A percentile compares a stretch with the other conserved stretches of the same genome.
Evolutionary conservation across 345 rosid species (phyloP).

Genomic region (Nasturtium officinale): DNA sequence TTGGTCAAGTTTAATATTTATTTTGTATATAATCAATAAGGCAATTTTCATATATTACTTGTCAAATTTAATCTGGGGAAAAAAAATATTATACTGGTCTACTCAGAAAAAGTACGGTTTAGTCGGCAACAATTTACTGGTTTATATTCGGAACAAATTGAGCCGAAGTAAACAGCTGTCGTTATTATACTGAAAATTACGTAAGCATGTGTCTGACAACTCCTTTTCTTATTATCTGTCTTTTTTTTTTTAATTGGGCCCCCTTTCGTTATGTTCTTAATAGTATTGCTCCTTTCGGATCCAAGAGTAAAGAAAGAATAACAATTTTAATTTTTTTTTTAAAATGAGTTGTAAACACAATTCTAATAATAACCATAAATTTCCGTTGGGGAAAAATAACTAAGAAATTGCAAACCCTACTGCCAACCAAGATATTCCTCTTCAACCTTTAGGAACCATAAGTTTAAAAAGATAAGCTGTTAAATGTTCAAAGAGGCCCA

Average conservation of each 20-base stretch:
- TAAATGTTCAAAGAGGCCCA: neutral
- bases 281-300: neutral
- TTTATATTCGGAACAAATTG: neutral
- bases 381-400: neutral
- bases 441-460: neutral
- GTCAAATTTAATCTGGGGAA: neutral
- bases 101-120: neutral
- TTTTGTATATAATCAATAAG: too few relatives aligned
- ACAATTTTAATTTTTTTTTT: neutral
- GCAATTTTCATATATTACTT: neutral
- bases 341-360: neutral
- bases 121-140: neutral
- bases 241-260: slow-evolving; percentile 8
- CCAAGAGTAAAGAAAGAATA: neutral
- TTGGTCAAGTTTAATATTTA: neutral
- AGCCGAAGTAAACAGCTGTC: slow-evolving; percentile 37
- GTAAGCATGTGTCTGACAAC: slow-evolving; percentile 43
- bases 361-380: neutral
- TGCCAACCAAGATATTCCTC: neutral
- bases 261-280: neutral
- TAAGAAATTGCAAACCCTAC: neutral
- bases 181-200: slow-evolving; percentile 23
- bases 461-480: neutral
- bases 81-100: neutral
- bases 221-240: slow-evolving; percentile 42